Evolutionary conservation across 441 rosid species (phyloP).

Genomic region (Bruguiera hainesii): DNA sequence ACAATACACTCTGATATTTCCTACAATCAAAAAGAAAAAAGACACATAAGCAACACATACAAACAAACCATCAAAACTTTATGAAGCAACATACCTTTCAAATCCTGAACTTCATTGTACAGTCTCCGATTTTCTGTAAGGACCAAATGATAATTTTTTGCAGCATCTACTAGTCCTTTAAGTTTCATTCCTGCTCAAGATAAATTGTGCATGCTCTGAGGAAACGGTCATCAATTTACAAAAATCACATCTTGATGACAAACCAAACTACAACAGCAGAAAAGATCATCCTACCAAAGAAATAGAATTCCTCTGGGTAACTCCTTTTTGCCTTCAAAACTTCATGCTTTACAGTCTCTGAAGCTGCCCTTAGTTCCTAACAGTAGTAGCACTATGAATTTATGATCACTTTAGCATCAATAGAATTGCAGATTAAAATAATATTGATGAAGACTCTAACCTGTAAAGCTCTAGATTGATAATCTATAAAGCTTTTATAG

Average conservation of each 20-base stretch:
- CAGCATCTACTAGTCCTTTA: conserved; percentile 30
- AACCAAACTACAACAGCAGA: neutral
- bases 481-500: conserved; percentile 38
- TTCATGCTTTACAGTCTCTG: conserved; percentile 26
- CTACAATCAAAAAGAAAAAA: conserved; percentile 4
- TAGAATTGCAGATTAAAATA: neutral
- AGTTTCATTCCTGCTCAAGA: conserved; percentile 28
- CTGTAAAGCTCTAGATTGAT: conserved; percentile 51
- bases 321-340: conserved; percentile 27
- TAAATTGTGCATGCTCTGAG: neutral
- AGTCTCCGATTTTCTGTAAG: conserved; percentile 35
- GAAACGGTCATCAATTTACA: too few species aligned
- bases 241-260: too few species aligned
- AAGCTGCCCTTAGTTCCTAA: conserved; percentile 28
- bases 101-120: conserved; percentile 34
- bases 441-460: conserved; percentile 34
- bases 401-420: neutral
- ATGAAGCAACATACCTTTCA: conserved; percentile 25
- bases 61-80: neutral
- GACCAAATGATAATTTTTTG: conserved; percentile 31
- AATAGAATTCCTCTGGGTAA: conserved; percentile 24
- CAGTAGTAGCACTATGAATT: neutral
- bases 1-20: conserved; percentile 39
- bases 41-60: neutral
- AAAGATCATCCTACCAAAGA: conserved; percentile 21